Evolutionary conservation across 352 stramenopile genomes (phyloP).

Genomic region (Pseudoperonospora humuli): DNA sequence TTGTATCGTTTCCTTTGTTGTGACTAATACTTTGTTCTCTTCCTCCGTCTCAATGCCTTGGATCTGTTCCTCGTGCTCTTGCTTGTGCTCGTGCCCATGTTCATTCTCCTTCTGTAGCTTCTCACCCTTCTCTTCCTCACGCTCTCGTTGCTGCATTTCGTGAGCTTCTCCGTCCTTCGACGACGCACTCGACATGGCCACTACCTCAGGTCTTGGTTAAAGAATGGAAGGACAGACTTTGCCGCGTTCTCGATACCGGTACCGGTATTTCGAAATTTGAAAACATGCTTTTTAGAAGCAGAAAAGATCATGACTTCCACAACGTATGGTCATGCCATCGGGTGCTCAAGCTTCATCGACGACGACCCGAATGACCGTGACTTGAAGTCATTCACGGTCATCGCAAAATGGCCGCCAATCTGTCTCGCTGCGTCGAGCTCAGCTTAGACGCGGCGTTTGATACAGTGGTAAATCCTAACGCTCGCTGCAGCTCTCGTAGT

Average conservation of each 20-base stretch:
- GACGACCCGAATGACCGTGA: no score
- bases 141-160: constrained; percentile 1
- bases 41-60: constrained; percentile 10
- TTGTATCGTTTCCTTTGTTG: neutral
- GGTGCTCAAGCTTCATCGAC: no score
- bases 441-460: no score
- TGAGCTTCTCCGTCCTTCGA: constrained; percentile 1
- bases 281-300: constrained; percentile 3
- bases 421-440: no score
- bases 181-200: constrained; percentile 5
- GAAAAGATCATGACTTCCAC: no score
- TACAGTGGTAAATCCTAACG: no score
- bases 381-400: no score
- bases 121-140: neutral
- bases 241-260: constrained; percentile 8
- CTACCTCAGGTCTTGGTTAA: neutral
- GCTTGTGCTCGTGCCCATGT: no score
- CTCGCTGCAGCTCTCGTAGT: constrained; percentile 28
- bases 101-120: no score
- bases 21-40: neutral
- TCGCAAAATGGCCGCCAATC: no score
- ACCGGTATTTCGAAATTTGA: constrained; percentile 16
- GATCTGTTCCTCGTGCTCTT: neutral
- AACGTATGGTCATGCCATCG: no score
- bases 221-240: constrained; percentile 10